phyloP scores from a whole-genome alignment of 441 rosid genomes.

The Aquilaria agallochum region DNA sequence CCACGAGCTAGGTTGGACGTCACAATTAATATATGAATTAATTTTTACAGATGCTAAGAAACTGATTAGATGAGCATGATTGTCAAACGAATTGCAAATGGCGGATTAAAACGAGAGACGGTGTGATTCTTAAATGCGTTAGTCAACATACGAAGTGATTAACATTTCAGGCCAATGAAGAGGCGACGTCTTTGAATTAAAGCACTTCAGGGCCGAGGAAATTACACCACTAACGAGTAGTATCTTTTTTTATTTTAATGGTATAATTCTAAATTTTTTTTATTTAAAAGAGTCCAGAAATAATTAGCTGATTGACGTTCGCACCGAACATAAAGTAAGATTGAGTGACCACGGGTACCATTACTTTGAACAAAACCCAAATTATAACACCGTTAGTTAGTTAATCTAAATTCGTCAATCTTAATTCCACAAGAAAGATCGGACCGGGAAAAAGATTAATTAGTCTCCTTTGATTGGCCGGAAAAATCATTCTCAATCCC shows the following conservation, averaged over 20 bases:
- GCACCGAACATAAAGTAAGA: not conserved
- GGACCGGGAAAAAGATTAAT: not conserved
- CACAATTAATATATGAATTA: no score
- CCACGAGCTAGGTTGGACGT: no score
- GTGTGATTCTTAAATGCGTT: no score
- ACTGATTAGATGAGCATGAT: no score
- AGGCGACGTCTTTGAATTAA: not conserved
- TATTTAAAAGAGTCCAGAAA: not conserved
- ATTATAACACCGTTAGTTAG: not conserved
- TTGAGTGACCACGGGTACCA: not conserved
- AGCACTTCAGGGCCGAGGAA: slow-evolving; percentile 11
- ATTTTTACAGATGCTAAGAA: no score
- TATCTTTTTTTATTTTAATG: no score
- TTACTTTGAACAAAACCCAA: not conserved
- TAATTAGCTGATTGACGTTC: slow-evolving; percentile 14
- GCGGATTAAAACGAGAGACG: no score
- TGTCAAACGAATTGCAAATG: no score
- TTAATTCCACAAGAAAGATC: slow-evolving; percentile 6
- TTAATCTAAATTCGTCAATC: not conserved
- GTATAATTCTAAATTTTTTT: no score
- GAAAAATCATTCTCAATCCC: slow-evolving; percentile 20
- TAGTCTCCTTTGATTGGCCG: slow-evolving; percentile 20
- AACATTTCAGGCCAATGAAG: not conserved
- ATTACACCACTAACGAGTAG: not conserved
- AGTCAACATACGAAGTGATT: no score